Percentiles rank a stretch among this genome's conserved stretches.
These are phyloP conservation scores for Prinsepia uniflora DNA, from an alignment of 306 rosid genomes.

Conservation along the genomic window DNA sequence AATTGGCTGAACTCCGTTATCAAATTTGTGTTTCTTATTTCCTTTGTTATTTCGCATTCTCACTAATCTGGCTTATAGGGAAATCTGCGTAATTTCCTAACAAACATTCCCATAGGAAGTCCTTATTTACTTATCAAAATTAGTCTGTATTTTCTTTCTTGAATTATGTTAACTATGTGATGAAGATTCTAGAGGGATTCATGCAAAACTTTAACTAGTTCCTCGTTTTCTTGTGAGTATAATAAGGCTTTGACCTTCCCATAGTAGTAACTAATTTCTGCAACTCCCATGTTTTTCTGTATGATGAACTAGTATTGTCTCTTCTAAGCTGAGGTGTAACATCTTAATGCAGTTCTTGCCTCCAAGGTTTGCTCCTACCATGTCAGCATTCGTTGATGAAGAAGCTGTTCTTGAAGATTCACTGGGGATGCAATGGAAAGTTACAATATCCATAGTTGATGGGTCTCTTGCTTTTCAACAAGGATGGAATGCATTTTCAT, in stretches of 20 bases:
- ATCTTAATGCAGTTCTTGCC: slow-evolving; percentile 54
- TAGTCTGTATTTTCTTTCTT: background rate
- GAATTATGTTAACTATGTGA: background rate
- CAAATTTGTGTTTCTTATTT: no score
- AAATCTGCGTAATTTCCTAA: no score
- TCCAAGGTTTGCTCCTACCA: slow-evolving; percentile 39
- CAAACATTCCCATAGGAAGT: background rate
- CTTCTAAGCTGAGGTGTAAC: slow-evolving; percentile 9
- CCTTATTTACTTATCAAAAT: background rate
- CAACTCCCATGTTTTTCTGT: background rate
- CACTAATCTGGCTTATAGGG: no score
- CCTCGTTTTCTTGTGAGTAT: slow-evolving; percentile 11
- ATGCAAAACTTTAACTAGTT: background rate
- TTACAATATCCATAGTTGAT: slow-evolving; percentile 32
- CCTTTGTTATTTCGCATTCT: no score
- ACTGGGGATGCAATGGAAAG: slow-evolving; percentile 42
- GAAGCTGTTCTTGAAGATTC: slow-evolving; percentile 47
- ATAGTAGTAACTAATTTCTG: background rate
- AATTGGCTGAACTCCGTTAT: no score
- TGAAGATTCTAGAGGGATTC: background rate
- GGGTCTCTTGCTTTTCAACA: slow-evolving; percentile 43
- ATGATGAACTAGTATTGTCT: slow-evolving; percentile 8
- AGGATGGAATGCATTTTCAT: slow-evolving; percentile 63
- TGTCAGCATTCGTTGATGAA: slow-evolving; percentile 35
- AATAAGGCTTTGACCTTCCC: background rate